Percentiles rank a stretch among this genome's conserved stretches.
Evolutionary conservation across 116 monocot genomes (phyloP).

Genomic region (Posidonia oceanica): DNA sequence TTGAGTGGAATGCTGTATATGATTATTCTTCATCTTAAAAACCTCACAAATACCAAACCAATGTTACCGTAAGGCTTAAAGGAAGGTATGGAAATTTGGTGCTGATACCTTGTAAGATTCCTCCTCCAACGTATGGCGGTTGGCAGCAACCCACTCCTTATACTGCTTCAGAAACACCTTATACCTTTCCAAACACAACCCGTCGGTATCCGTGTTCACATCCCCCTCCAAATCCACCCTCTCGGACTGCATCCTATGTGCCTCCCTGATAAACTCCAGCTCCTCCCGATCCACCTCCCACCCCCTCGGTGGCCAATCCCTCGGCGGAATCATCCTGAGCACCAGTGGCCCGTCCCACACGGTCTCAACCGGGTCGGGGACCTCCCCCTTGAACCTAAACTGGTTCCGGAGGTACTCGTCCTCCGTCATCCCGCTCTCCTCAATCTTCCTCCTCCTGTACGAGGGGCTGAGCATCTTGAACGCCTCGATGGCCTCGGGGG

Average conservation of each 20-base stretch:
- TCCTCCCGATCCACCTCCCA: conserved; percentile 81
- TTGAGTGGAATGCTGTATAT: too few species aligned
- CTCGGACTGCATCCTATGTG: conserved; percentile 48
- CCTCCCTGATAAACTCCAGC: conserved; percentile 71
- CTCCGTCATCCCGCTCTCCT: conserved; percentile 62
- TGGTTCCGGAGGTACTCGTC: conserved; percentile 43
- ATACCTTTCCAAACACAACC: conserved; percentile 51
- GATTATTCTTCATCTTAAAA: too few species aligned
- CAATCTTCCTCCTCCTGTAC: conserved; percentile 67
- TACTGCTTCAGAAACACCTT: conserved; percentile 94
- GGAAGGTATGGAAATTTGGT: too few species aligned
- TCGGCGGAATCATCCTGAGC: conserved; percentile 56
- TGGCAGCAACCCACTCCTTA: conserved; percentile 81
- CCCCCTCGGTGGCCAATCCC: conserved; percentile 89
- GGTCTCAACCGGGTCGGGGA: conserved; percentile 56
- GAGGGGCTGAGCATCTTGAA: conserved; percentile 77
- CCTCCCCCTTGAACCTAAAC: conserved; percentile 64
- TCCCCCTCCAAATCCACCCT: conserved; percentile 41
- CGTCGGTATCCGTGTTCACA: conserved; percentile 27
- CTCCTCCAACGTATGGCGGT: conserved; percentile 59
- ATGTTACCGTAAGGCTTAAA: too few species aligned
- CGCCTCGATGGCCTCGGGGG: conserved; percentile 77
- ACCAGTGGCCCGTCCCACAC: conserved; percentile 58
- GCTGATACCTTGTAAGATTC: conserved; percentile 65
- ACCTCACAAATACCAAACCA: too few species aligned